Percentiles rank a stretch among this genome's conserved stretches.
These are phyloP conservation scores for Rickenella mellea DNA, from an alignment of 768 basidiomycete genomes.

Conservation along the genomic window DNA sequence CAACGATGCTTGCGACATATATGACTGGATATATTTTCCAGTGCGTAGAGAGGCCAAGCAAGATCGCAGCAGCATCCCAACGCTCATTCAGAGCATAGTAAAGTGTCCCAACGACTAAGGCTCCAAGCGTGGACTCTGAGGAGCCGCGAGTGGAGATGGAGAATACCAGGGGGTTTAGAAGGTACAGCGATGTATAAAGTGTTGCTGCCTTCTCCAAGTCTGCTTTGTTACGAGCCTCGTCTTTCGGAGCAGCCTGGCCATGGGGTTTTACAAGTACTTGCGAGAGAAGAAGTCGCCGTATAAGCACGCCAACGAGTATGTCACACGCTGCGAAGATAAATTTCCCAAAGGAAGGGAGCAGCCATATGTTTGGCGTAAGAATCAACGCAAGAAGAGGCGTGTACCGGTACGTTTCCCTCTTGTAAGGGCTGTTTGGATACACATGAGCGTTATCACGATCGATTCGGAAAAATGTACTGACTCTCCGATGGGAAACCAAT, in stretches of 20 bases:
- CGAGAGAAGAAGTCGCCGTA: conserved; percentile 50
- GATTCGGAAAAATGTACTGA: conserved; percentile 31
- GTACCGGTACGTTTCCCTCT: conserved; percentile 89
- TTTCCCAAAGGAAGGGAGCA: conserved; percentile 88
- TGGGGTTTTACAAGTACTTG: conserved; percentile 35
- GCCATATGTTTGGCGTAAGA: conserved; percentile 67
- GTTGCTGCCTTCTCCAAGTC: conserved; percentile 27
- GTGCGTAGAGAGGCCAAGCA: conserved; percentile 78
- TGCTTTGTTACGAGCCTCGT: neutral
- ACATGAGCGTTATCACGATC: conserved; percentile 2
- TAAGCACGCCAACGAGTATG: conserved; percentile 65
- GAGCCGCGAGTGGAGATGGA: conserved; percentile 96
- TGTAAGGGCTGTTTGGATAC: conserved; percentile 62
- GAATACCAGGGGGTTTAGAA: conserved; percentile 90
- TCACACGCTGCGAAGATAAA: conserved; percentile 80
- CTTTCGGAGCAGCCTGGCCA: neutral
- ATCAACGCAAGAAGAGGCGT: conserved; percentile 86
- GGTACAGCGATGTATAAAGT: conserved; percentile 60
- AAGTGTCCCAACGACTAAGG: conserved; percentile 67
- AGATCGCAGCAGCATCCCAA: conserved; percentile 59
- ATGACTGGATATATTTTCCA: conserved; percentile 98
- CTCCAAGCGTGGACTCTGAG: conserved; percentile 80
- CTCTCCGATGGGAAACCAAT: conserved; percentile 55
- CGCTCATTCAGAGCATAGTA: conserved; percentile 38
- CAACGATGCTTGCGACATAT: conserved; percentile 74